These are phyloP conservation scores for Russula dissimulans DNA, from an alignment of 768 basidiomycete species.

Conservation along the genomic window DNA sequence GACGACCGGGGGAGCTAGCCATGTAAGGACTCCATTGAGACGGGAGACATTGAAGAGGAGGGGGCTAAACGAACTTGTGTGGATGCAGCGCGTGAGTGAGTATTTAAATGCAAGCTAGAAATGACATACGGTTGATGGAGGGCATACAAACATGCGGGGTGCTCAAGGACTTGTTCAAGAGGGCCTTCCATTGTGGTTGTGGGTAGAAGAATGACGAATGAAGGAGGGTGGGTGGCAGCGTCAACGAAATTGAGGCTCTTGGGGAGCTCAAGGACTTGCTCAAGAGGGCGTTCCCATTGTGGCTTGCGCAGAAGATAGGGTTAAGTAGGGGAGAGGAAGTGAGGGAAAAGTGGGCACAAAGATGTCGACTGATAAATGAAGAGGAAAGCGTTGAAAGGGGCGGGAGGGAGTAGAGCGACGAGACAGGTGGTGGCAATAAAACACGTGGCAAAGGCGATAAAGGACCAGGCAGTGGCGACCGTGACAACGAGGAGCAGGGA, in stretches of 20 bases:
- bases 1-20: conserved; percentile 43
- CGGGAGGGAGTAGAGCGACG: too few species aligned
- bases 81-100: conserved; percentile 15
- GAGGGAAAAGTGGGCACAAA: conserved; percentile 20
- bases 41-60: conserved; percentile 54
- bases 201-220: too few species aligned
- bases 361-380: conserved; percentile 22
- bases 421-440: too few species aligned
- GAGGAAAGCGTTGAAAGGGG: too few species aligned
- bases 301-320: conserved; percentile 15
- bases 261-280: conserved; percentile 40
- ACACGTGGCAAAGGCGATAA: too few species aligned
- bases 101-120: background rate
- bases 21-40: conserved; percentile 51
- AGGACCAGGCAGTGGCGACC: too few species aligned
- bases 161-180: conserved; percentile 46
- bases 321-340: conserved; percentile 6
- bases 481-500: too few species aligned
- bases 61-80: too few species aligned
- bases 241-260: conserved; percentile 45
- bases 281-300: conserved; percentile 41
- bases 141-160: conserved; percentile 62
- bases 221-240: conserved; percentile 29
- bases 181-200: too few species aligned
- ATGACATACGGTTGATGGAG: conserved; percentile 51